Base-by-base conservation (phyloP, 192 early-diverging fungal species). In the Rhizophagus clarus region DNA sequence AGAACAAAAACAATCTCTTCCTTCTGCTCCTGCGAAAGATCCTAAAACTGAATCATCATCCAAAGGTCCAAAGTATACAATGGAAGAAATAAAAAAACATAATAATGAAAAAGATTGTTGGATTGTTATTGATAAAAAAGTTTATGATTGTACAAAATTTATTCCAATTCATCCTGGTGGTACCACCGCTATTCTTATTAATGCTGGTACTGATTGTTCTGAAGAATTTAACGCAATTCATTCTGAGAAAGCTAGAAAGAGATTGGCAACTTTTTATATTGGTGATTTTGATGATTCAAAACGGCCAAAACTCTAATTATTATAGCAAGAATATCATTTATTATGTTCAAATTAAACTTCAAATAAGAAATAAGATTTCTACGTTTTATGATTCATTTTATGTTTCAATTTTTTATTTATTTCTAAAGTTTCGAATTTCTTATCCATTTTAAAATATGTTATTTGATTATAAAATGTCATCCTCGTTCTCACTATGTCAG, bases 211-310 rank as follows among this genome's bases (percentile, higher is more conserved):
- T 64, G 95, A 98, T 77, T 91, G 92, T 51, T 93, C 93, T 17
- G 95, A 96, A 71, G 96, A 94, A 20, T 98, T 98, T 84, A 94
- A 95, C 76, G 96, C 94, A 78, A 96, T 96, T 26, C 96, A 98
- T 89, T 95, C 94, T 20, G 88, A 91, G 73, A 95, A 94, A 78
- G 96, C 96, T 4, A 89, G 87, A 60, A 90, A 93, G 0, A 77
- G 94, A 81, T 88, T 98, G 72, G 85, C 89, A 80, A 82, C 87
- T 12, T 91, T 92, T 76, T 85, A 88, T 66, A 85, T 95, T 64
- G 96, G 96, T 24, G 83, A 91, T 61, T 84, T 96, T 17, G 81
- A 86, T 67, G 68, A 51, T 22, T 49, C 82, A 79, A 67, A 75
- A 42, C 15, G 28, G n/a, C 28, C 67, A 34, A 69, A 69, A 37